Base-by-base conservation (phyloP, 148 eudicot genomes). In the Linanthus parryae region DNA sequence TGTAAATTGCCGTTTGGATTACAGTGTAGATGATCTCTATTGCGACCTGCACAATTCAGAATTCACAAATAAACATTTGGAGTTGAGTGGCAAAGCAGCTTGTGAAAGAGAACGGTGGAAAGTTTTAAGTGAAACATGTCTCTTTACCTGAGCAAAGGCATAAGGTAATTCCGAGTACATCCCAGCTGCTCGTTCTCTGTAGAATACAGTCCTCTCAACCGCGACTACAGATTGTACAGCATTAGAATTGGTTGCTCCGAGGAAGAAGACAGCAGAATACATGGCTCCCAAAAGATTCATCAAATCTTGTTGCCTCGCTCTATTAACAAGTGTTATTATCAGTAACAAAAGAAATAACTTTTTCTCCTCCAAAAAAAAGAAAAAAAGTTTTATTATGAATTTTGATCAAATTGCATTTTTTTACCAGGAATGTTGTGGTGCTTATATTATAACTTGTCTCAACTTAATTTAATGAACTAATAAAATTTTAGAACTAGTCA, bases 1-100 rank as follows among this genome's bases (percentile, higher is more conserved):
- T 66, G 18, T 70, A 75, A 25, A 75, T 12, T 10, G 70, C 54
- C 0, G 80, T 70, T 41, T 75, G 80, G 44, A 70, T 52, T 2
- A 37, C 54, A 8, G 70, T 59, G 27, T 75, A 75, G 24, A 70
- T 58, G 7, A 22, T 55, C 69, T 75, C 80, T 15, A 75, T 52
- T 1, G 72, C 72, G 34, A 63, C 68, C 70, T 73, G 62, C 44
- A 61, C 10, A 5, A 5, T 31, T 31, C 10, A 5, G 10, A 5
- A 31, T 31, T 31, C 10, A 5, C 7, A 31, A 31, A 31, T 31
- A 31, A 5, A 5, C 36, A 31, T 5, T 31, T 31, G 10, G 5
- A 31, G 10, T 5, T 31, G 36, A 31, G n/a, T n/a, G n/a, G n/a
- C n/a, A n/a, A n/a, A n/a, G n/a, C n/a, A n/a, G n/a, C 36, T 31